phyloP scores from a whole-genome alignment of 352 stramenopile species.

The Pythium pyrilobum region DNA sequence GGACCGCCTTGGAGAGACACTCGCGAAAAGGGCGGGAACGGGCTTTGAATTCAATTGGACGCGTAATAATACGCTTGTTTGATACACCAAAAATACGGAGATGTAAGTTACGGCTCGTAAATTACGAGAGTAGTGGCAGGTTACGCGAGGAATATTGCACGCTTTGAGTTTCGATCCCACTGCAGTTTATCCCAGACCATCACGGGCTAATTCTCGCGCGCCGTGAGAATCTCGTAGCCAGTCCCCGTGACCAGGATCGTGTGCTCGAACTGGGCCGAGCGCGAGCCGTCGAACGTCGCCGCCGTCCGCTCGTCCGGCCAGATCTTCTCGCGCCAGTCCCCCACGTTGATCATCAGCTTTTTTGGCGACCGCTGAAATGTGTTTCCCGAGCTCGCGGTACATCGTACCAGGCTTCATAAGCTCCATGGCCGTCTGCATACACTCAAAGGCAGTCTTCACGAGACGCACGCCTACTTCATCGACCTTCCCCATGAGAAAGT shows the following conservation, averaged over 20 bases:
- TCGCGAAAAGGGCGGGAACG: no score
- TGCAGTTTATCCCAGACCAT: constrained; percentile 88
- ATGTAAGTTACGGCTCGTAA: no score
- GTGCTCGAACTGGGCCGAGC: constrained; percentile 97
- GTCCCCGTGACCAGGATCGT: constrained; percentile 97
- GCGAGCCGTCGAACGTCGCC: constrained; percentile 93
- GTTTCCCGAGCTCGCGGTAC: constrained; percentile 93
- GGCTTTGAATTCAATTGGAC: no score
- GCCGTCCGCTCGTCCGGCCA: constrained; percentile 99
- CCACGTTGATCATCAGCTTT: constrained; percentile 99
- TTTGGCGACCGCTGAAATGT: constrained; percentile 93
- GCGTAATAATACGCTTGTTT: no score
- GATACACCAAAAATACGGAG: no score
- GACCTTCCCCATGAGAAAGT: constrained; percentile 97
- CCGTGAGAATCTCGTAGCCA: constrained; percentile 96
- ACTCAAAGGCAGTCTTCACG: constrained; percentile 95
- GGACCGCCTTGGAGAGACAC: no score
- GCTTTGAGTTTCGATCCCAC: no score
- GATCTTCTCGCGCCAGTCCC: constrained; percentile 81
- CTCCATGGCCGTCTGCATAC: constrained; percentile 75
- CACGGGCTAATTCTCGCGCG: constrained; percentile 74
- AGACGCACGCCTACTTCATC: constrained; percentile 88
- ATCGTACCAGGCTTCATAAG: constrained; percentile 93
- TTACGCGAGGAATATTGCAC: no score
- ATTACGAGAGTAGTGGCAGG: no score